phyloP scores from a whole-genome alignment of 1,284 basidiomycete species.

The Sanghuangporus baumii region DNA sequence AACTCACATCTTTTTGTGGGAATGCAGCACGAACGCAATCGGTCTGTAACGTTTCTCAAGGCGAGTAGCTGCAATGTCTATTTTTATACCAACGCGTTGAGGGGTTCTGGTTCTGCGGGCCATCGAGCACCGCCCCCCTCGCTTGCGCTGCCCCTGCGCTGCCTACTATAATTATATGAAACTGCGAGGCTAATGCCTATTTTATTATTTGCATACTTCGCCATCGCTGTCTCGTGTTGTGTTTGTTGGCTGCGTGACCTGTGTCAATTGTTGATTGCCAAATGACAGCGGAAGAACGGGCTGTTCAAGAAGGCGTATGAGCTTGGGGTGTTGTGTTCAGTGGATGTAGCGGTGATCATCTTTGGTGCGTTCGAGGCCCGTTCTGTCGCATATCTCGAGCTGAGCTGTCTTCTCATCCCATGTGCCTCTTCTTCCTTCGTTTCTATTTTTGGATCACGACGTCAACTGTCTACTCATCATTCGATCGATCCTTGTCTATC shows the following conservation, averaged over 20 bases:
- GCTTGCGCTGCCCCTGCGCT: neutral
- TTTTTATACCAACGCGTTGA: neutral
- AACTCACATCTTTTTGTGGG: neutral
- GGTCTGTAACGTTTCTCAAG: conserved; percentile 43
- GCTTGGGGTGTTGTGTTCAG: conserved; percentile 40
- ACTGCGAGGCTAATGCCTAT: conserved; percentile 1
- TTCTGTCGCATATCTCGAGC: neutral
- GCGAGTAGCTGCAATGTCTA: conserved; percentile 18
- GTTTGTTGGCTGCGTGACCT: neutral
- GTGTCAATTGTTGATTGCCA: neutral
- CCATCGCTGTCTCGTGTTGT: neutral
- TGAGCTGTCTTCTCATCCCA: neutral
- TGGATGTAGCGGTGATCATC: conserved; percentile 33
- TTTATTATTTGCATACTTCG: neutral
- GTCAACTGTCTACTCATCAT: neutral
- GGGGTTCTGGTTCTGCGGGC: neutral
- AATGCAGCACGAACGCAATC: conserved; percentile 38
- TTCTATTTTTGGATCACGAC: conserved; percentile 9
- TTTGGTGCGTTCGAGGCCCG: conserved; percentile 38
- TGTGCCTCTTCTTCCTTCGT: neutral
- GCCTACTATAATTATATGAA: conserved; percentile 5
- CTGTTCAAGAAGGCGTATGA: conserved; percentile 48
- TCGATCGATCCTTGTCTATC: neutral
- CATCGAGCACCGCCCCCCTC: neutral
- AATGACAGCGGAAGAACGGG: conserved; percentile 36